Conservation (phyloP, 805 yeast species). For the Lipomyces yamanashiensis region DNA sequence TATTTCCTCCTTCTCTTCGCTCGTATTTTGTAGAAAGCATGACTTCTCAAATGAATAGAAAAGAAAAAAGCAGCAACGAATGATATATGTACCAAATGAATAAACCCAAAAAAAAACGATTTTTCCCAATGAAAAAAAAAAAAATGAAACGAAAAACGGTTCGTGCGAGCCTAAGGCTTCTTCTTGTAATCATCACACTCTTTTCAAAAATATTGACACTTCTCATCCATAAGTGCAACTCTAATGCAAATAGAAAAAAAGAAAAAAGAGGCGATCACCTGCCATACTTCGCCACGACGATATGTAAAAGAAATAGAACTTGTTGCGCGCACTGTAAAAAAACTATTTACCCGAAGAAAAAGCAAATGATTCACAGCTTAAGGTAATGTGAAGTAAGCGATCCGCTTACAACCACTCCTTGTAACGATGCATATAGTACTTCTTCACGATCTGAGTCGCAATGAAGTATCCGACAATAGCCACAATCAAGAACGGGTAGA, state of each 20-base stretch:
- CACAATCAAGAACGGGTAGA: constrained; percentile 32
- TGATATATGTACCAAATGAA: neutral
- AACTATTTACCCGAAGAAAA: neutral
- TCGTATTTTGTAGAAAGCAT: no score
- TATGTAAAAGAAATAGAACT: no score
- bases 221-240: no score
- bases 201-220: no score
- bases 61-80: neutral
- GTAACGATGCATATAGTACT: constrained; percentile 27
- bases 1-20: no score
- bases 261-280: no score
- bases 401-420: constrained; percentile 34
- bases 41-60: neutral
- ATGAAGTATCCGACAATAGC: constrained; percentile 35
- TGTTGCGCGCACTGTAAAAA: no score
- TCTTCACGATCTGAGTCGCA: constrained; percentile 37
- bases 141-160: neutral
- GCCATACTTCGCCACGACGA: no score
- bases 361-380: neutral
- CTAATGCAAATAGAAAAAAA: no score
- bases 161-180: neutral
- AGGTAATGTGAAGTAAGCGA: neutral
- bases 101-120: neutral
- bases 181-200: no score
- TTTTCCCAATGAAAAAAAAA: neutral